Percentiles rank a stretch among this genome's conserved stretches.
phyloP scores from a whole-genome alignment of 345 rosid genomes.

The Camelina laxa region DNA sequence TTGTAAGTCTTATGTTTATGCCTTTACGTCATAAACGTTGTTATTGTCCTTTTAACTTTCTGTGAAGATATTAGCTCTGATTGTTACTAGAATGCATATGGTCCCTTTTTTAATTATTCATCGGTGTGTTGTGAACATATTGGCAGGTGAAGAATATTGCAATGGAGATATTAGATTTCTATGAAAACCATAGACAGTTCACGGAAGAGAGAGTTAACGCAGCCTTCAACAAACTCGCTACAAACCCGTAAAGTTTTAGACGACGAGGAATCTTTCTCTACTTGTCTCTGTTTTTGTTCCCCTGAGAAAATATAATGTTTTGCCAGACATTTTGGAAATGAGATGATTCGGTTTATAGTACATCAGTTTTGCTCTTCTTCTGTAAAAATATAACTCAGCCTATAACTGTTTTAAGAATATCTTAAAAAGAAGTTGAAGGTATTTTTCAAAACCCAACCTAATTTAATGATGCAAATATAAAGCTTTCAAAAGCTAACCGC shows the following conservation, averaged over 20 bases:
- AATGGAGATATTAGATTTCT: slow-evolving; percentile 62
- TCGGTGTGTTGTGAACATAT: slow-evolving; percentile 2
- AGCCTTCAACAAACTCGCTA: slow-evolving; percentile 66
- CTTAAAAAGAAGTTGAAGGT: no score
- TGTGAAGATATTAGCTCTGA: not conserved
- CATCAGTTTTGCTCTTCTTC: slow-evolving; percentile 12
- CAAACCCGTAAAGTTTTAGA: slow-evolving; percentile 48
- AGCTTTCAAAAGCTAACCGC: no score
- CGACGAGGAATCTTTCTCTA: not conserved
- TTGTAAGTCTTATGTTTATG: slow-evolving; percentile 51
- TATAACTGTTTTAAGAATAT: no score
- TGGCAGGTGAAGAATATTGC: slow-evolving; percentile 62
- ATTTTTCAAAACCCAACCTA: no score
- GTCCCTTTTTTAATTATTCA: slow-evolving; percentile 3
- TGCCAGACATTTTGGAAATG: slow-evolving; percentile 10
- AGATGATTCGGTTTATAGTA: slow-evolving; percentile 14
- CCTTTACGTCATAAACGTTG: not conserved
- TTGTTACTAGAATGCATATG: not conserved
- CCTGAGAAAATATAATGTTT: slow-evolving; percentile 8
- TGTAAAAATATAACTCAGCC: no score
- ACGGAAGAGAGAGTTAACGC: slow-evolving; percentile 48
- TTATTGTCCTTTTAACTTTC: not conserved
- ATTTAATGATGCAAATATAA: no score
- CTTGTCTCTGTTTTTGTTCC: slow-evolving; percentile 10
- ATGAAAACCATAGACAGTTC: slow-evolving; percentile 51